Evolutionary conservation across 306 rosid species (phyloP).

Genomic region (Gillenia trifoliata): DNA sequence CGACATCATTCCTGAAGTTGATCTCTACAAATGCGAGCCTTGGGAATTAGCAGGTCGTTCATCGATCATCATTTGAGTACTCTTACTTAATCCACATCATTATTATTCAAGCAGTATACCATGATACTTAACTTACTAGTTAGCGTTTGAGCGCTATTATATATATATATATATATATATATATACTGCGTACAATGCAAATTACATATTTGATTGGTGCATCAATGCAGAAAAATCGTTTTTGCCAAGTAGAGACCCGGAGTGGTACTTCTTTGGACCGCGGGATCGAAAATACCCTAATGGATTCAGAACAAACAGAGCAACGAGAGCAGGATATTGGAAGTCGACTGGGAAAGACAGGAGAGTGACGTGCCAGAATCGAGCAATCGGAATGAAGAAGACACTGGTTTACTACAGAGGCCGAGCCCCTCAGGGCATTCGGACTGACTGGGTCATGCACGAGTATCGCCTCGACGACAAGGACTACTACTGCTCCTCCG

Average conservation of each 20-base stretch:
- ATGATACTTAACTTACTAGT: neutral
- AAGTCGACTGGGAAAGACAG: constrained; percentile 94
- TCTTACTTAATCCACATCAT: neutral
- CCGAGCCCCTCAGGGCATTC: constrained; percentile 94
- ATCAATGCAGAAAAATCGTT: constrained; percentile 69
- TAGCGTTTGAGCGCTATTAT: neutral
- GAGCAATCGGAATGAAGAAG: constrained; percentile 97
- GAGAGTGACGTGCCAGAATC: constrained; percentile 57
- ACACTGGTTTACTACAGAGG: constrained; percentile 92
- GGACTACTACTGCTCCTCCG: constrained; percentile 21
- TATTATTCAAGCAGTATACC: neutral
- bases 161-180: too few relatives aligned
- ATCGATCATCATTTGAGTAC: neutral
- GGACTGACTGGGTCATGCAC: constrained; percentile 99
- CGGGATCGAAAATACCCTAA: constrained; percentile 91
- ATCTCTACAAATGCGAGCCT: constrained; percentile 99
- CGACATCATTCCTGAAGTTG: constrained; percentile 96
- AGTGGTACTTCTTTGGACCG: constrained; percentile 98
- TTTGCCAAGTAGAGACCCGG: constrained; percentile 96
- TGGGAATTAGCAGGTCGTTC: constrained; percentile 94
- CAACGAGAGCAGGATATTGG: constrained; percentile 97
- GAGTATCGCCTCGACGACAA: constrained; percentile 93
- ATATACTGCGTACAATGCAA: too few relatives aligned
- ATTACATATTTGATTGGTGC: neutral
- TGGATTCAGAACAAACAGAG: constrained; percentile 94